Percentiles rank a stretch among this genome's conserved stretches.
phyloP scores from a whole-genome alignment of 2,329 filamentous ascomycete genomes.

The Phialophora verrucosa region DNA sequence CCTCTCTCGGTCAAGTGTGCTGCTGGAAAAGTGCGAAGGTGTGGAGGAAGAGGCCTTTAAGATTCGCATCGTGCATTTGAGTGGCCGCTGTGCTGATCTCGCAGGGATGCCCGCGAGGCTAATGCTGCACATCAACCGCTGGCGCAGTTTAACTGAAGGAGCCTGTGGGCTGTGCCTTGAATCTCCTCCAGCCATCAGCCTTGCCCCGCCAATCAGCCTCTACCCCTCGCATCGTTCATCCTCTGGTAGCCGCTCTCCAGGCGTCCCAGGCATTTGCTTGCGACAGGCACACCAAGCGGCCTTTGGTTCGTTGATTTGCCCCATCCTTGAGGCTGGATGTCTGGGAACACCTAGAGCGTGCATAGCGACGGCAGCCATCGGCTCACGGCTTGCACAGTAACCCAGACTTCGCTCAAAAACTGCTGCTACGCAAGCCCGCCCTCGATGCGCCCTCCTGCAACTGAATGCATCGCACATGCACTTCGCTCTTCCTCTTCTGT shows the following conservation, averaged over 20 bases:
- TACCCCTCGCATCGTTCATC: constrained; percentile 14
- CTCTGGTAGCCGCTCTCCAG: constrained; percentile 4
- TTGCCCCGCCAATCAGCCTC: constrained; percentile 19
- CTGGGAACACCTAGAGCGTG: background rate
- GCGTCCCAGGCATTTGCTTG: constrained; percentile 6
- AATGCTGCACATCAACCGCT: constrained; percentile 17
- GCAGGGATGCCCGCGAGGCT: constrained; percentile 23
- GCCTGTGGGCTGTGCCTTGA: constrained; percentile 11
- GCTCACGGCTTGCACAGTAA: constrained; percentile 4
- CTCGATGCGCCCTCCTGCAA: background rate
- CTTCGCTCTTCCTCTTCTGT: background rate
- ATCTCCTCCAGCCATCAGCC: constrained; percentile 14
- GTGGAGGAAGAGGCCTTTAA: constrained; percentile 17
- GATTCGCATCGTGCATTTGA: constrained; percentile 17
- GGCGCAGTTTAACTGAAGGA: constrained; percentile 3
- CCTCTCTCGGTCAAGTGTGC: constrained; percentile 10
- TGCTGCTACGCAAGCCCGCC: background rate
- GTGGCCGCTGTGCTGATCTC: constrained; percentile 25
- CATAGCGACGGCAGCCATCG: constrained; percentile 5
- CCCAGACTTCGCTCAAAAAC: background rate
- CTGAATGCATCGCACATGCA: constrained; percentile 7
- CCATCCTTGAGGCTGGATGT: constrained; percentile 17
- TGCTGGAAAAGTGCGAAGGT: constrained; percentile 5
- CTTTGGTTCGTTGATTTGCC: constrained; percentile 14
- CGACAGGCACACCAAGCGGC: constrained; percentile 4